Conservation (phyloP, 345 rosid genomes). For the Anastatica hierochuntica region DNA sequence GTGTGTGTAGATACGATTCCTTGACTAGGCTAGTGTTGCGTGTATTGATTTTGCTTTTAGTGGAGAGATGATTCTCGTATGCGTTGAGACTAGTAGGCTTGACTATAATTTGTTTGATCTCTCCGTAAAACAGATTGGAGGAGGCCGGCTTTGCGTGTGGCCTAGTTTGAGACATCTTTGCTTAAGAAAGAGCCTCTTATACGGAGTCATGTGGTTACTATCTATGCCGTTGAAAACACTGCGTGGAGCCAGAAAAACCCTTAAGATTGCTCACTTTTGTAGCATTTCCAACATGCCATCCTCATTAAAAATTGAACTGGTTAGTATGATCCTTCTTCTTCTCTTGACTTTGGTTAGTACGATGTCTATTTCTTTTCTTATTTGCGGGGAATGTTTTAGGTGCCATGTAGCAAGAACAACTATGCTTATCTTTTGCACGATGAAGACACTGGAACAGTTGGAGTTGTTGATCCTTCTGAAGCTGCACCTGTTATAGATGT, state of each 20-base stretch:
- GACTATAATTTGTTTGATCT: constrained; percentile 4
- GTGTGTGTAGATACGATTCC: neutral
- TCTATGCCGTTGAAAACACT: constrained; percentile 82
- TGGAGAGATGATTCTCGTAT: too few species aligned
- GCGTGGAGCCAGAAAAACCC: constrained; percentile 85
- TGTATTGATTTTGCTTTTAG: constrained; percentile 3
- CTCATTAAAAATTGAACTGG: constrained; percentile 88
- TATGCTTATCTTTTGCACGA: constrained; percentile 94
- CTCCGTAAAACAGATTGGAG: constrained; percentile 44
- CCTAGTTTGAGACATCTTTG: constrained; percentile 78
- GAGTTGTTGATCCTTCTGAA: constrained; percentile 98
- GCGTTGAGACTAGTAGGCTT: neutral
- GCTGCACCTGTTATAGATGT: constrained; percentile 79
- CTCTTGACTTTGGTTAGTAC: neutral
- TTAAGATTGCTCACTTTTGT: constrained; percentile 80
- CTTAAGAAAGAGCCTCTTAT: constrained; percentile 74
- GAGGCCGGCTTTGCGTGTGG: constrained; percentile 65
- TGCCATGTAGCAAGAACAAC: constrained; percentile 80
- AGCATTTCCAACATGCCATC: constrained; percentile 63
- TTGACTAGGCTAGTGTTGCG: neutral
- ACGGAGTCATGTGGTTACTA: constrained; percentile 64
- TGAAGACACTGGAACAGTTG: constrained; percentile 93
- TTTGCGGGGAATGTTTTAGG: constrained; percentile 36
- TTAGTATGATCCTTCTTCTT: constrained; percentile 25
- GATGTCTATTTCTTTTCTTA: neutral